These are phyloP conservation scores for Colletotrichum sp. DNA, from an alignment of 2,329 filamentous ascomycete species.

Conservation along the genomic window DNA sequence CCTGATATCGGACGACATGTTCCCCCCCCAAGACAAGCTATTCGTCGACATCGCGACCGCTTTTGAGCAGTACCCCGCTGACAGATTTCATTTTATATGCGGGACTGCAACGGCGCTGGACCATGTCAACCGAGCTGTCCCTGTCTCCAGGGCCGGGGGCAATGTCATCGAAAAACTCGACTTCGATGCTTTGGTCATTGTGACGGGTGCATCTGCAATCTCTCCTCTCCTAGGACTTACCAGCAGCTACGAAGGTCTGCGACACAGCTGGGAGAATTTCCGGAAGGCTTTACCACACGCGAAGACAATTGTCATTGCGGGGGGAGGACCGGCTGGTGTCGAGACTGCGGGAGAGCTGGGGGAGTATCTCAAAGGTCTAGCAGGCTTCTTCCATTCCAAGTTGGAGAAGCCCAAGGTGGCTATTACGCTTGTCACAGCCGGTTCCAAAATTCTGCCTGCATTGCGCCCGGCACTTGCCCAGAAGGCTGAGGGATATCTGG, in stretches of 20 bases:
- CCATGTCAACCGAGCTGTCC: slow-evolving; percentile 34
- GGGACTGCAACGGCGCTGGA: slow-evolving; percentile 42
- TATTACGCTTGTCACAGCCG: slow-evolving; percentile 49
- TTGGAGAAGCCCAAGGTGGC: slow-evolving; percentile 36
- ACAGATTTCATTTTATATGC: slow-evolving; percentile 44
- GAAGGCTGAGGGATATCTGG: slow-evolving; percentile 44
- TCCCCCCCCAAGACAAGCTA: slow-evolving; percentile 45
- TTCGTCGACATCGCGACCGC: slow-evolving; percentile 41
- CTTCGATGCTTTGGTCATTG: slow-evolving; percentile 52
- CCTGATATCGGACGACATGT: slow-evolving; percentile 46
- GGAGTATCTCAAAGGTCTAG: slow-evolving; percentile 52
- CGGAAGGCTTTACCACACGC: slow-evolving; percentile 40
- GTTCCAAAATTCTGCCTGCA: slow-evolving; percentile 40
- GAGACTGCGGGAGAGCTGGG: slow-evolving; percentile 57
- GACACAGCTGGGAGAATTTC: slow-evolving; percentile 40
- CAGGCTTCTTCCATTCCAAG: slow-evolving; percentile 38
- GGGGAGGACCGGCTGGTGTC: slow-evolving; percentile 54
- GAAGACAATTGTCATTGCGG: slow-evolving; percentile 50
- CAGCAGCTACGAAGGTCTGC: slow-evolving; percentile 33
- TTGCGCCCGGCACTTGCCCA: slow-evolving; percentile 40
- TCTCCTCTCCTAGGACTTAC: slow-evolving; percentile 49
- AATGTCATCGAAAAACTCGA: slow-evolving; percentile 22
- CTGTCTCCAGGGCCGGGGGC: slow-evolving; percentile 22
- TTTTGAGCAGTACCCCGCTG: slow-evolving; percentile 42
- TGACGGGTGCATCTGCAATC: slow-evolving; percentile 48